Evolutionary conservation across 202 grass and related monocot species (phyloP).

Genomic region (Hordeum pubiflorum): DNA sequence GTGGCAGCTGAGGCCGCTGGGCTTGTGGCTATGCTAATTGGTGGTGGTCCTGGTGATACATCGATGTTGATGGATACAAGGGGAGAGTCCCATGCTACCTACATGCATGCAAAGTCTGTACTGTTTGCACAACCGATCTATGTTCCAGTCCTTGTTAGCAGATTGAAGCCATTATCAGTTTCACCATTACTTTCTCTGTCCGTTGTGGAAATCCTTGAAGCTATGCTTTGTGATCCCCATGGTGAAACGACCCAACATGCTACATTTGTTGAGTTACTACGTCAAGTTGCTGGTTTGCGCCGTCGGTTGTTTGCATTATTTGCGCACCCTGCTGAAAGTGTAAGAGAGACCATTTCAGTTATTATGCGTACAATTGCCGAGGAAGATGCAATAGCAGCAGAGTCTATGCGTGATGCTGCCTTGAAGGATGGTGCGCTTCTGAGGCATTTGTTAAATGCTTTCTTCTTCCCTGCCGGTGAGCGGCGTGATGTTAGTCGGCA

Average conservation of each 20-base stretch:
- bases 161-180: conserved; percentile 80
- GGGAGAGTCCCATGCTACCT: conserved; percentile 93
- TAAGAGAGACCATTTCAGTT: conserved; percentile 90
- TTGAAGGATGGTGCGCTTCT: conserved; percentile 97
- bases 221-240: conserved; percentile 99
- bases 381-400: conserved; percentile 98
- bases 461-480: conserved; percentile 84
- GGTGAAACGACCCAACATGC: conserved; percentile 98
- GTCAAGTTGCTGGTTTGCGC: conserved; percentile 92
- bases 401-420: conserved; percentile 98
- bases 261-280: conserved; percentile 96
- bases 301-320: conserved; percentile 91
- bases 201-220: conserved; percentile 88
- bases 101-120: conserved; percentile 97
- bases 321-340: conserved; percentile 91
- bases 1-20: conserved; percentile 89
- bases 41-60: conserved; percentile 82
- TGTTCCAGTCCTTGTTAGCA: conserved; percentile 78
- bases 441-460: conserved; percentile 91
- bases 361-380: conserved; percentile 99
- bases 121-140: conserved; percentile 65
- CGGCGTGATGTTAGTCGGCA: conserved; percentile 87
- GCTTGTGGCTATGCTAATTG: conserved; percentile 97
- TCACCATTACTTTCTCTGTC: conserved; percentile 87
- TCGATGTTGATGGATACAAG: conserved; percentile 72